Evolutionary conservation across 2,329 filamentous ascomycete genomes (phyloP).

Genomic region (Neofusicoccum laricinum): DNA sequence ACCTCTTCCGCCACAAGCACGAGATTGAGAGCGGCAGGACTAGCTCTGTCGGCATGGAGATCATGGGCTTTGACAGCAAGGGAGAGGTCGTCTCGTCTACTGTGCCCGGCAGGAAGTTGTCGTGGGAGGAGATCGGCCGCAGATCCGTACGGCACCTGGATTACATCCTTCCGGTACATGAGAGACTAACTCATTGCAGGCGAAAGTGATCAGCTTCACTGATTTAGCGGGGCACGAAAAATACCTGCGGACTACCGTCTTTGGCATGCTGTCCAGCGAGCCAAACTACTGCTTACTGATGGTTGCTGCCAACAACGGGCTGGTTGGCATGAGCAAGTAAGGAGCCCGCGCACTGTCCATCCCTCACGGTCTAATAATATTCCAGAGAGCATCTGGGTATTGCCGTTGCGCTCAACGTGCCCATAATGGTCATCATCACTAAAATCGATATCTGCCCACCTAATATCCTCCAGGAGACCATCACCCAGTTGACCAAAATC

Average conservation of each 20-base stretch:
- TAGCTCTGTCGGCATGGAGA: constrained; percentile 97
- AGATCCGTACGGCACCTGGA: constrained; percentile 58
- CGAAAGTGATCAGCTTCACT: constrained; percentile 95
- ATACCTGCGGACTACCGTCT: constrained; percentile 93
- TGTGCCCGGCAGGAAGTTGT: constrained; percentile 79
- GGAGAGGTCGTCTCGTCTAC: constrained; percentile 80
- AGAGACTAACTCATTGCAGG: constrained; percentile 33
- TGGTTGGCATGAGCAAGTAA: constrained; percentile 90
- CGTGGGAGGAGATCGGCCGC: constrained; percentile 97
- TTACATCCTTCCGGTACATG: not conserved
- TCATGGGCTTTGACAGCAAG: constrained; percentile 90
- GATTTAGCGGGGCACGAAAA: constrained; percentile 94
- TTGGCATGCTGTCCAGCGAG: constrained; percentile 88
- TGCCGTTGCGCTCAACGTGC: constrained; percentile 89
- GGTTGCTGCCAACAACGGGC: constrained; percentile 96
- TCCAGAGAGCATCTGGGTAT: constrained; percentile 84
- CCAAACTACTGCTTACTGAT: constrained; percentile 97
- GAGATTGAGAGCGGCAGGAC: constrained; percentile 95
- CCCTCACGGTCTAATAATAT: not conserved
- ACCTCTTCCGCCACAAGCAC: constrained; percentile 96
- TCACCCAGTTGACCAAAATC: constrained; percentile 87
- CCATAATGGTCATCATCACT: constrained; percentile 95
- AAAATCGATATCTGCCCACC: constrained; percentile 98
- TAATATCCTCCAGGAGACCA: constrained; percentile 89
- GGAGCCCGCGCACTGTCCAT: not conserved